A percentile compares a stretch with the other conserved stretches of the same genome.
Conservation (phyloP, 2,329 filamentous ascomycete genomes). For the Iodosphaeria phyllophila region DNA sequence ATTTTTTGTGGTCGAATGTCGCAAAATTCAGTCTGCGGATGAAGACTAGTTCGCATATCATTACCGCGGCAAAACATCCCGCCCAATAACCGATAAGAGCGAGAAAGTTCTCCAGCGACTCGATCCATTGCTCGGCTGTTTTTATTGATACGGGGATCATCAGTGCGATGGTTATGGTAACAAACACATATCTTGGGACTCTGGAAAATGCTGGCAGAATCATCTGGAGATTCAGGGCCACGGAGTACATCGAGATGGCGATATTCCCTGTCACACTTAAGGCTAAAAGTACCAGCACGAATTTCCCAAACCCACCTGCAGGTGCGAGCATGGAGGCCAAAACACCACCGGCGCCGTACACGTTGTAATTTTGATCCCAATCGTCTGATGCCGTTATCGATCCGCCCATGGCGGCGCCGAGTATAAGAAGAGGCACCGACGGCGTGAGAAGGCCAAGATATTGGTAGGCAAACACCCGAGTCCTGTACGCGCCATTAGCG, state of each 20-base stretch:
- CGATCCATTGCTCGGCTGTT: conserved; percentile 19
- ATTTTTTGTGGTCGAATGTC: conserved; percentile 25
- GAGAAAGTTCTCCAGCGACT: conserved; percentile 24
- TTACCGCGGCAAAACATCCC: conserved; percentile 20
- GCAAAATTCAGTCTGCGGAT: conserved; percentile 25
- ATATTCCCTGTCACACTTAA: conserved; percentile 19
- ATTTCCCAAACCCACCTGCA: conserved; percentile 16
- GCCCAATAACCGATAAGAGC: conserved; percentile 26
- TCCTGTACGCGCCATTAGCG: conserved; percentile 7
- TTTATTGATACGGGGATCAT: conserved; percentile 21
- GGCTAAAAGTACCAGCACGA: conserved; percentile 18
- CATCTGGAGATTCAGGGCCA: conserved; percentile 21
- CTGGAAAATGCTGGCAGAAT: conserved; percentile 17
- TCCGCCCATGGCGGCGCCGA: conserved; percentile 10
- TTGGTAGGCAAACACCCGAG: conserved; percentile 24
- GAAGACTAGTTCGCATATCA: conserved; percentile 25
- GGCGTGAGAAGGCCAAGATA: conserved; percentile 32
- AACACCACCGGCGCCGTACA: conserved; percentile 7
- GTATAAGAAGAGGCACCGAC: conserved; percentile 28
- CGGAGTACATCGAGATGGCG: conserved; percentile 18
- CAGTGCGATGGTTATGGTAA: conserved; percentile 18
- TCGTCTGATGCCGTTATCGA: conserved; percentile 6
- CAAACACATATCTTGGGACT: conserved; percentile 22
- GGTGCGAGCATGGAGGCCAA: conserved; percentile 8
- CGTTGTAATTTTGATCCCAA: conserved; percentile 8